phyloP scores from a whole-genome alignment of 139 green algal genomes.

The Auxenochlorella protothecoides region DNA sequence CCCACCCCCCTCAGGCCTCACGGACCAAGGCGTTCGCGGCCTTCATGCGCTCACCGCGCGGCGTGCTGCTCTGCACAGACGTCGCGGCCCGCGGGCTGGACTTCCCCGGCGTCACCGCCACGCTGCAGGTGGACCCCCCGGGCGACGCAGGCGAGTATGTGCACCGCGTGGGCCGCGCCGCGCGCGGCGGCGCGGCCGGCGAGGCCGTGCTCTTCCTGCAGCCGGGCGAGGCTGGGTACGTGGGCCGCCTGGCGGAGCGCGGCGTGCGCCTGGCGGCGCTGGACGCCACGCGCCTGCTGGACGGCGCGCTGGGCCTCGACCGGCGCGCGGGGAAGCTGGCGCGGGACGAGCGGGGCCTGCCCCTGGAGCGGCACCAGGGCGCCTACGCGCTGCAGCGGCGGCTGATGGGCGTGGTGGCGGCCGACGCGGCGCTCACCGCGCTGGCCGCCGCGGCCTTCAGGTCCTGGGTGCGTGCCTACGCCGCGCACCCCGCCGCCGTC shows the following conservation, averaged over 20 bases:
- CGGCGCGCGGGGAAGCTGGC: not conserved
- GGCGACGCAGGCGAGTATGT: conserved; percentile 75
- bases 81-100: conserved; percentile 80
- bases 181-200: conserved; percentile 67
- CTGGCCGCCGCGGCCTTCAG: conserved; percentile 73
- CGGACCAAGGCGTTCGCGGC: conserved; percentile 59
- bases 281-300: conserved; percentile 11
- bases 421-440: conserved; percentile 22
- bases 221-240: conserved; percentile 70
- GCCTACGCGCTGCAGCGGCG: conserved; percentile 17
- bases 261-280: conserved; percentile 30
- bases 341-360: conserved; percentile 1
- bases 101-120: conserved; percentile 78
- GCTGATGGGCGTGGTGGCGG: conserved; percentile 34
- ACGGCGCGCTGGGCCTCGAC: not conserved
- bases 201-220: conserved; percentile 80
- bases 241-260: conserved; percentile 45
- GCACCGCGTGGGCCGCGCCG: conserved; percentile 79
- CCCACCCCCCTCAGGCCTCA: conserved; percentile 32
- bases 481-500: conserved; percentile 50
- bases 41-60: conserved; percentile 40
- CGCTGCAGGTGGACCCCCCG: conserved; percentile 89
- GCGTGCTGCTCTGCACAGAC: conserved; percentile 78
- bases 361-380: conserved; percentile 25
- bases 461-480: conserved; percentile 76